phyloP scores from a whole-genome alignment of 139 green algal species.

The Chlorella sp. region DNA sequence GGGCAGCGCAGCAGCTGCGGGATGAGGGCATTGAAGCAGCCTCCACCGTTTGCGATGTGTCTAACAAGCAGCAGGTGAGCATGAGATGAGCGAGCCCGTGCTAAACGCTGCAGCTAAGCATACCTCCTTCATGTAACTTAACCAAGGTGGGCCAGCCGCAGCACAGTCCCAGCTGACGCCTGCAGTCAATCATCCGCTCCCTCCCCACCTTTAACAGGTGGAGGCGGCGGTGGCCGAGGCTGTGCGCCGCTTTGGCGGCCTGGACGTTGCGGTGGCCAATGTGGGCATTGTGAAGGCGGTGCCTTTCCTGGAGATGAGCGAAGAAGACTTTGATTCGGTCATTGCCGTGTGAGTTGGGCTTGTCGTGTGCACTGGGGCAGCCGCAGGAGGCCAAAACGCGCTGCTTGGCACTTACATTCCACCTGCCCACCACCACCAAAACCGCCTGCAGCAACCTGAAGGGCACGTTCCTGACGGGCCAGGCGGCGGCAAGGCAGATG shows the following conservation, averaged over 20 bases:
- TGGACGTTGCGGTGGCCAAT: slow-evolving; percentile 67
- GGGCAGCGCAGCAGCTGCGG: background rate
- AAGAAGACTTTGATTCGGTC: slow-evolving; percentile 85
- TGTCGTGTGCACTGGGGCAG: no score
- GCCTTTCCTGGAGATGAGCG: slow-evolving; percentile 85
- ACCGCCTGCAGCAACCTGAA: slow-evolving; percentile 74
- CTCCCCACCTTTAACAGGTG: slow-evolving; percentile 33
- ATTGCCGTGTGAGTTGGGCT: slow-evolving; percentile 58
- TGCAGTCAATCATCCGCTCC: no score
- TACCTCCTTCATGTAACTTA: no score
- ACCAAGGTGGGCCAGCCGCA: no score
- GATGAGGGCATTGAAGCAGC: slow-evolving; percentile 50
- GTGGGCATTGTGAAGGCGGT: slow-evolving; percentile 76
- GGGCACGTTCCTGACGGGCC: slow-evolving; percentile 77
- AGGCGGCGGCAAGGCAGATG: slow-evolving; percentile 78
- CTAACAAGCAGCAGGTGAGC: slow-evolving; percentile 50
- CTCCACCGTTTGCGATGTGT: slow-evolving; percentile 66
- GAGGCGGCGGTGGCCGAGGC: slow-evolving; percentile 60
- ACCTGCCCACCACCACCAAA: no score
- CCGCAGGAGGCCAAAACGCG: no score
- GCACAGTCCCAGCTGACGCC: background rate
- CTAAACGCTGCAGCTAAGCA: no score
- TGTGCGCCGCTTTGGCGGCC: slow-evolving; percentile 60
- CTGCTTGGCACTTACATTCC: no score
- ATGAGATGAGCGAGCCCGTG: no score